Conservation (phyloP, 1,284 basidiomycete genomes). For the Xerocomus alliaceus region DNA sequence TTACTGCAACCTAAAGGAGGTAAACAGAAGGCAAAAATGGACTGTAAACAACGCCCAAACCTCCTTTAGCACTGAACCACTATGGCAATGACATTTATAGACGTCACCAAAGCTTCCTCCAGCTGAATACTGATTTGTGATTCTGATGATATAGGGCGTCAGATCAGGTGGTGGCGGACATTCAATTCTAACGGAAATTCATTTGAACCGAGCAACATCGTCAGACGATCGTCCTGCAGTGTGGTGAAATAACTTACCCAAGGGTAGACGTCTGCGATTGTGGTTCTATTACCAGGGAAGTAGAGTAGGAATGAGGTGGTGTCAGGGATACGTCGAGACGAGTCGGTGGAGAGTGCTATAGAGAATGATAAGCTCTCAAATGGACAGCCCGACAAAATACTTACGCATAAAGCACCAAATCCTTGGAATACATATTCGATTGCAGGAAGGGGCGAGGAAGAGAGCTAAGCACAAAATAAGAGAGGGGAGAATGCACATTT, state of each 20-base stretch:
- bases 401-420: no score
- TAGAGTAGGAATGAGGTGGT: not conserved
- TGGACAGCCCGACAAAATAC: no score
- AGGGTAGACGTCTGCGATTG: not conserved
- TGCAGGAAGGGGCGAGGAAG: no score
- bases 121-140: not conserved
- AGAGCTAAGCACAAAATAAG: no score
- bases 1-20: conserved; percentile 26
- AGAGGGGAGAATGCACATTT: no score
- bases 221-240: not conserved
- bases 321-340: not conserved
- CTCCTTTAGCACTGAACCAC: not conserved
- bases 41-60: not conserved
- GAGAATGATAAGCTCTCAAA: not conserved
- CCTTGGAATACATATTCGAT: no score
- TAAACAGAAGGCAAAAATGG: not conserved
- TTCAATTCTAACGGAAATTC: not conserved
- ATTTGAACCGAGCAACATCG: not conserved
- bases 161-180: not conserved
- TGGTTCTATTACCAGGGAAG: not conserved
- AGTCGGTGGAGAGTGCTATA: not conserved
- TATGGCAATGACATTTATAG: conserved; percentile 4
- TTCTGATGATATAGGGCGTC: not conserved
- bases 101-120: conserved; percentile 16
- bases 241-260: not conserved